A percentile compares a stretch with the other conserved stretches of the same genome.
Conservation (phyloP, 2,329 filamentous ascomycete genomes). For the Nigrospora sphaerica region DNA sequence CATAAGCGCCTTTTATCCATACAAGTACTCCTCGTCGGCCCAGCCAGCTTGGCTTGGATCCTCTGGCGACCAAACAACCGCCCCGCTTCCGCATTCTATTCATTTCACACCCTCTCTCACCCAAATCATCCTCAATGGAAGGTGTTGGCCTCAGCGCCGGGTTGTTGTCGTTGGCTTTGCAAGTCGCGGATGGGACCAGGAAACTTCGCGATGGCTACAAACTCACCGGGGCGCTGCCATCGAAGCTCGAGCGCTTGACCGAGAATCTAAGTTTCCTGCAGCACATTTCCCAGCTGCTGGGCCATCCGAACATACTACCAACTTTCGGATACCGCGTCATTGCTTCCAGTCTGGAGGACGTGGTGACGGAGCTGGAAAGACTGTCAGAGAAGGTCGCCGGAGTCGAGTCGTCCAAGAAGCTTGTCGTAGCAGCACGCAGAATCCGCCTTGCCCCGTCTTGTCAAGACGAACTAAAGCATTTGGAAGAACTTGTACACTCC, state of each 20-base stretch:
- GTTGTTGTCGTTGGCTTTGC: background rate
- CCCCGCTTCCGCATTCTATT: no score
- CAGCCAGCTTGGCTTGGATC: no score
- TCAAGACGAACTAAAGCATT: background rate
- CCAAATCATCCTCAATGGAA: background rate
- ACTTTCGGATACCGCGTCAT: background rate
- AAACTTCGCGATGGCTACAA: slow-evolving; percentile 1
- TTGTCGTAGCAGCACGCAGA: background rate
- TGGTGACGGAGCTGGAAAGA: background rate
- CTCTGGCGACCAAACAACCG: no score
- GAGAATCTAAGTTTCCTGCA: background rate
- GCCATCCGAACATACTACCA: background rate
- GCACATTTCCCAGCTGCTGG: background rate
- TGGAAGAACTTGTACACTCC: no score
- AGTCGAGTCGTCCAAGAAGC: background rate
- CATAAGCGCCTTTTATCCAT: no score
- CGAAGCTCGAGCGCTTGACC: background rate
- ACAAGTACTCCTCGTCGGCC: no score
- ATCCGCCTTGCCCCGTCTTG: background rate
- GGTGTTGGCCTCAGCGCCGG: background rate
- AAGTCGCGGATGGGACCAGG: background rate
- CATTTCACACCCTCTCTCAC: no score
- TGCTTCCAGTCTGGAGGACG: background rate
- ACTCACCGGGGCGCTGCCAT: background rate
- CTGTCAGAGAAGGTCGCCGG: background rate